Percentiles rank a stretch among this genome's conserved stretches.
These are phyloP conservation scores for Geoglossum cookeanum DNA, from an alignment of 2,329 filamentous ascomycete genomes.

Conservation along the genomic window DNA sequence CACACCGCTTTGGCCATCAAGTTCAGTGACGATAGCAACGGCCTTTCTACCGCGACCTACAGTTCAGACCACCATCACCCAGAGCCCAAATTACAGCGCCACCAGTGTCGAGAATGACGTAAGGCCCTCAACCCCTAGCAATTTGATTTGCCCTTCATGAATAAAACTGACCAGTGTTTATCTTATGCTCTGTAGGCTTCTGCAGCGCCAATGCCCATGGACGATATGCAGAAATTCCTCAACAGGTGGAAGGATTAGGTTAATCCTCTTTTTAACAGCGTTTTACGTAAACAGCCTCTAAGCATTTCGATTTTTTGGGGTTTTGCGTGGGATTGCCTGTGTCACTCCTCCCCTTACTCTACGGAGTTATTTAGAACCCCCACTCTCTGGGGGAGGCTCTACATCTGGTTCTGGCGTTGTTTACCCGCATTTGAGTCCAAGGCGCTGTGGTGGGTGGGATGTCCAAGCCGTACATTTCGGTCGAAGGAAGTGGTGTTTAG, in stretches of 20 bases:
- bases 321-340: not conserved
- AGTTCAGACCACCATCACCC: slow-evolving; percentile 19
- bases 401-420: not conserved
- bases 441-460: not conserved
- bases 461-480: not conserved
- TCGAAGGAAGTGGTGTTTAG: too few species aligned
- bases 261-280: not conserved
- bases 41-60: slow-evolving; percentile 16
- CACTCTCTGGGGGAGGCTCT: not conserved
- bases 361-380: not conserved
- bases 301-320: not conserved
- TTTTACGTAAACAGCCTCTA: not conserved
- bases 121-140: slow-evolving; percentile 6
- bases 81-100: slow-evolving; percentile 17
- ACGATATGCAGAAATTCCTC: slow-evolving; percentile 7
- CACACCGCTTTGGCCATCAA: slow-evolving; percentile 19
- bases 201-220: slow-evolving; percentile 3
- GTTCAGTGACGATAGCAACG: slow-evolving; percentile 17
- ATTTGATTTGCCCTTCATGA: not conserved
- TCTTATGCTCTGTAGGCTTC: slow-evolving; percentile 1
- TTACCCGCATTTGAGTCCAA: not conserved
- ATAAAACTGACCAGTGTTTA: not conserved
- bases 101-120: slow-evolving; percentile 20
- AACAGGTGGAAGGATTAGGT: slow-evolving; percentile 6
- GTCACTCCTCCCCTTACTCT: not conserved